Percentiles rank a stretch among this genome's conserved stretches.
Evolutionary conservation across 352 stramenopile species (phyloP).

Genomic region (Thraustotheca clavata): DNA sequence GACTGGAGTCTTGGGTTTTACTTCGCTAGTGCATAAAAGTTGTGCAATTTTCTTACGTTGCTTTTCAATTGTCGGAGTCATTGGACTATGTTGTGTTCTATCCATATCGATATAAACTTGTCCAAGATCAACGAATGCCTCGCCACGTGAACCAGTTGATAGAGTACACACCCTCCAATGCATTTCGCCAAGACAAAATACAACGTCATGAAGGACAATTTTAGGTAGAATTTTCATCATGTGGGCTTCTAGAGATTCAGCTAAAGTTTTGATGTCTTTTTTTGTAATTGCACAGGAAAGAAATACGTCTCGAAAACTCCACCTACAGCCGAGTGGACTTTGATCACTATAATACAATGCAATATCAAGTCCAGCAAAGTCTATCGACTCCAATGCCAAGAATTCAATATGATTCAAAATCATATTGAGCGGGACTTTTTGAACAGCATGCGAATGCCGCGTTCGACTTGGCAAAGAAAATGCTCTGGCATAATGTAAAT

Average conservation of each 20-base stretch:
- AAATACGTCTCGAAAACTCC: background rate
- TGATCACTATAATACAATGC: constrained; percentile 67
- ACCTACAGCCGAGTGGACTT: constrained; percentile 32
- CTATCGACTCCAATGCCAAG: constrained; percentile 45
- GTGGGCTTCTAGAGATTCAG: constrained; percentile 10
- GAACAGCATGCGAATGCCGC: background rate
- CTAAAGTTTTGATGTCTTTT: background rate
- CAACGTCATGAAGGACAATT: constrained; percentile 8
- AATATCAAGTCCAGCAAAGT: constrained; percentile 53
- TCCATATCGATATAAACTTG: constrained; percentile 10
- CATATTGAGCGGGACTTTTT: background rate
- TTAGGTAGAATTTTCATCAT: background rate
- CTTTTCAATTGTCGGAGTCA: background rate
- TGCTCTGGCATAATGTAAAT: constrained; percentile 26
- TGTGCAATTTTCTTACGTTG: background rate
- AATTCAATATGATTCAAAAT: constrained; percentile 25
- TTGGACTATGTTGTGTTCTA: background rate
- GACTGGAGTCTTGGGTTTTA: background rate
- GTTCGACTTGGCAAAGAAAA: constrained; percentile 23
- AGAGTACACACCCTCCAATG: constrained; percentile 11
- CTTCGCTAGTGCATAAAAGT: background rate
- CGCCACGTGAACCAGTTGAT: constrained; percentile 5
- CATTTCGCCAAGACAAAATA: constrained; percentile 1
- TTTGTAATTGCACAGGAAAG: background rate
- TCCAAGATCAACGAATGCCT: constrained; percentile 1